phyloP scores from a whole-genome alignment of 305 asterid genomes.

The Andrographis paniculata region DNA sequence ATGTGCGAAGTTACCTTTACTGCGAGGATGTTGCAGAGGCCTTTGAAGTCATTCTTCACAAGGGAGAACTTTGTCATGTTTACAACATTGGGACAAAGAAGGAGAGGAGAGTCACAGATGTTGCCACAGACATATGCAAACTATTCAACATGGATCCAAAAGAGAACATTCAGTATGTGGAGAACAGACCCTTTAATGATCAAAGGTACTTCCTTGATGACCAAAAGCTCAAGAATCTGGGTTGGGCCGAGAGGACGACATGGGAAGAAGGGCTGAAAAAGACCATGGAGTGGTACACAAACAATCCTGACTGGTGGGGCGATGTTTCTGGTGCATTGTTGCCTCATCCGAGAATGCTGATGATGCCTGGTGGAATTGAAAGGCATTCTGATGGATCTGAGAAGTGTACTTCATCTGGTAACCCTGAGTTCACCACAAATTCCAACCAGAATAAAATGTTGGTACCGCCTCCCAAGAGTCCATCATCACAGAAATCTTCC shows the following conservation, averaged over 20 bases:
- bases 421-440: constrained; percentile 13
- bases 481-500: constrained; percentile 24
- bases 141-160: constrained; percentile 45
- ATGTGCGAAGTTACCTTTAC: constrained; percentile 58
- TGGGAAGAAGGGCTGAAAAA: constrained; percentile 60
- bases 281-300: constrained; percentile 59
- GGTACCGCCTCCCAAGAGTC: constrained; percentile 19
- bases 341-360: constrained; percentile 70
- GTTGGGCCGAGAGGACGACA: constrained; percentile 50
- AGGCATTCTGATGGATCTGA: constrained; percentile 29
- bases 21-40: constrained; percentile 79
- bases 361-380: constrained; percentile 61
- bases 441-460: constrained; percentile 18
- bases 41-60: constrained; percentile 54
- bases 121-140: constrained; percentile 47
- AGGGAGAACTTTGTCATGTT: constrained; percentile 65
- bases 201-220: constrained; percentile 65
- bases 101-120: constrained; percentile 60
- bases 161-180: constrained; percentile 50
- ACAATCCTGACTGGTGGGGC: constrained; percentile 66
- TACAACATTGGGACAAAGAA: constrained; percentile 58
- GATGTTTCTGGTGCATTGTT: constrained; percentile 63
- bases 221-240: constrained; percentile 54
- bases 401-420: constrained; percentile 24
- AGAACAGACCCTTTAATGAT: constrained; percentile 65